phyloP scores from a whole-genome alignment of 2,329 filamentous ascomycete genomes.

The Ascochyta fabae region DNA sequence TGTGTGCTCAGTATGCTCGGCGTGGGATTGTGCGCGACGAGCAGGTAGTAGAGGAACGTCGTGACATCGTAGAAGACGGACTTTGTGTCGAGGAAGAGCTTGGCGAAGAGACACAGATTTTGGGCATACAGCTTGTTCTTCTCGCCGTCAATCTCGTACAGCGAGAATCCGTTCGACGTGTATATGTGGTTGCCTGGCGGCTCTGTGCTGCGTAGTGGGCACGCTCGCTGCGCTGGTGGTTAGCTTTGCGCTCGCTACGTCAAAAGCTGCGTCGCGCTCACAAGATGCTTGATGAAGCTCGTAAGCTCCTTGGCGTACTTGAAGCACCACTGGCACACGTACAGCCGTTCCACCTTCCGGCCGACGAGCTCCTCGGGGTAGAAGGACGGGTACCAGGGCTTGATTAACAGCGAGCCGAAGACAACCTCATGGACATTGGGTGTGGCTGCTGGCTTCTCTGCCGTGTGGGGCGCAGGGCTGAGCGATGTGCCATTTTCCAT shows the following conservation, averaged over 20 bases:
- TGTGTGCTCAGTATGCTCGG: conserved; percentile 42
- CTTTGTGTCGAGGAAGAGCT: conserved; percentile 97
- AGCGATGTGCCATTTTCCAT: conserved; percentile 15
- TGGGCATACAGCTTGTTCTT: conserved; percentile 88
- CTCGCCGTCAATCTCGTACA: conserved; percentile 93
- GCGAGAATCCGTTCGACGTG: conserved; percentile 77
- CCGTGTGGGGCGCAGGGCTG: conserved; percentile 5
- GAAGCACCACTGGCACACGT: conserved; percentile 93
- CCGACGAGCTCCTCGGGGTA: conserved; percentile 72
- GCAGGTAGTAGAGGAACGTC: conserved; percentile 92
- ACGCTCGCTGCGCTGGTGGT: conserved; percentile 50
- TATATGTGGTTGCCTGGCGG: conserved; percentile 79
- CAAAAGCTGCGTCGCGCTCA: not conserved
- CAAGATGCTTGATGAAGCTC: conserved; percentile 55
- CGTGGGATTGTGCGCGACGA: conserved; percentile 72
- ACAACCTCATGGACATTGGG: conserved; percentile 89
- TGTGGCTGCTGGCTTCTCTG: conserved; percentile 26
- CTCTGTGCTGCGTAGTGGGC: conserved; percentile 48
- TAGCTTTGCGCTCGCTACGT: not conserved
- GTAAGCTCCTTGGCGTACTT: conserved; percentile 74
- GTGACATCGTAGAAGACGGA: conserved; percentile 97
- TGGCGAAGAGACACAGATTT: conserved; percentile 93
- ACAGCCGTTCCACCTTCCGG: conserved; percentile 63
- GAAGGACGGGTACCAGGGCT: conserved; percentile 91
- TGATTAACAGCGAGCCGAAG: conserved; percentile 81